phyloP scores from a whole-genome alignment of 2,329 filamentous ascomycete species.

The Pleoardoris graminearum region DNA sequence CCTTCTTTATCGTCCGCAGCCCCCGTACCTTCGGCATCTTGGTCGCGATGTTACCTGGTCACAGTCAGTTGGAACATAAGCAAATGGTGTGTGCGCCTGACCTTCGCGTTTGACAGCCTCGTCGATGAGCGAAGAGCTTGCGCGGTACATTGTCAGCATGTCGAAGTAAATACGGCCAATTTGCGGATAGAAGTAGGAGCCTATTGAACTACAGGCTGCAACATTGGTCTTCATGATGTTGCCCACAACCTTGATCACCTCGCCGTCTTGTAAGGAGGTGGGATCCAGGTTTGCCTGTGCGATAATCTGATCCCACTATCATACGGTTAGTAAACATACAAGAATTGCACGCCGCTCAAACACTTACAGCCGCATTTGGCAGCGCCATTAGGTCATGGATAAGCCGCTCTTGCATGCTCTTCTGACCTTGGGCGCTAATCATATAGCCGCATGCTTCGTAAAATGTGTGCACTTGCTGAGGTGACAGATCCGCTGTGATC shows the following conservation, averaged over 20 bases:
- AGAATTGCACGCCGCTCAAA: not conserved
- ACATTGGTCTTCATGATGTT: constrained; percentile 99
- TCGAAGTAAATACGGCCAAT: constrained; percentile 97
- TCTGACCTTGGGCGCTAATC: constrained; percentile 97
- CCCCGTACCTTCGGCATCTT: constrained; percentile 97
- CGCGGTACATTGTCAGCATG: constrained; percentile 98
- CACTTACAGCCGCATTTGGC: constrained; percentile 75
- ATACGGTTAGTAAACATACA: constrained; percentile 16
- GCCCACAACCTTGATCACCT: constrained; percentile 97
- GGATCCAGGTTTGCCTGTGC: constrained; percentile 82
- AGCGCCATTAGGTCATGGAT: constrained; percentile 91
- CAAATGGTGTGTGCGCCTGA: constrained; percentile 43
- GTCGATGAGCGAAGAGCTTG: constrained; percentile 94
- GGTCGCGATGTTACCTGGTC: constrained; percentile 80
- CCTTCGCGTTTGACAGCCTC: constrained; percentile 86
- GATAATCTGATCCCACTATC: constrained; percentile 88
- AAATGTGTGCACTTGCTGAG: constrained; percentile 97
- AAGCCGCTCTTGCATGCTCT: constrained; percentile 87
- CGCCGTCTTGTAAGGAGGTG: constrained; percentile 81
- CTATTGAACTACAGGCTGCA: constrained; percentile 95
- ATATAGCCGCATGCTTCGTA: constrained; percentile 99
- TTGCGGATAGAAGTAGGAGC: constrained; percentile 96
- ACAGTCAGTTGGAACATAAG: constrained; percentile 37
- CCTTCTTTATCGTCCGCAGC: constrained; percentile 97
- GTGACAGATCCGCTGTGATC: constrained; percentile 92